Evolutionary conservation across 495 filamentous ascomycete species (phyloP).

Genomic region (Penicillium macrosclerotiorum): DNA sequence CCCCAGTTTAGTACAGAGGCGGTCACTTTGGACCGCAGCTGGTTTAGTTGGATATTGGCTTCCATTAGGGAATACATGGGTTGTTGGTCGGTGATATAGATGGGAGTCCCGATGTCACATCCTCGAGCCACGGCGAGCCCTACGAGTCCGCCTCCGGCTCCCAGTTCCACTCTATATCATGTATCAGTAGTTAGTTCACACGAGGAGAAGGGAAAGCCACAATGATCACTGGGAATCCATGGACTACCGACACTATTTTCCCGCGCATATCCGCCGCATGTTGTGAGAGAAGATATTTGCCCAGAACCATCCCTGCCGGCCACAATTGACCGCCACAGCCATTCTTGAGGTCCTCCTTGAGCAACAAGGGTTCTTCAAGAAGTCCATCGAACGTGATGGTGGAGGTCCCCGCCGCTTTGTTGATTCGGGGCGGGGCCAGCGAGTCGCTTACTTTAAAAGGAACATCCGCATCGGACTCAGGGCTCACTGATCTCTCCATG

Average conservation of each 20-base stretch:
- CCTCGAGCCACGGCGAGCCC: constrained; percentile 49
- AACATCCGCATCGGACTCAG: constrained; percentile 26
- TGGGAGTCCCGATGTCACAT: constrained; percentile 35
- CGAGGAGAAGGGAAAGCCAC: constrained; percentile 2
- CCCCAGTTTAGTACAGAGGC: constrained; percentile 76
- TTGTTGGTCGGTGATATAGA: constrained; percentile 82
- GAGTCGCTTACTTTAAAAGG: constrained; percentile 57
- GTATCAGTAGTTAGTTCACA: constrained; percentile 1
- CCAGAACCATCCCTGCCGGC: constrained; percentile 88
- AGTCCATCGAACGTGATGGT: constrained; percentile 71
- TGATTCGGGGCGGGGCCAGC: constrained; percentile 61
- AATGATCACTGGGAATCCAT: too few relatives aligned
- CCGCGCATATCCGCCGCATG: constrained; percentile 57
- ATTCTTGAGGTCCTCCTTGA: constrained; percentile 79
- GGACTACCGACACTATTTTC: constrained; percentile 68
- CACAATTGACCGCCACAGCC: constrained; percentile 92
- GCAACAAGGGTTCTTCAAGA: constrained; percentile 62
- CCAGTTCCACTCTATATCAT: constrained; percentile 74
- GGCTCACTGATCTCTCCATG: constrained; percentile 16
- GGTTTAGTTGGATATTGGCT: constrained; percentile 78
- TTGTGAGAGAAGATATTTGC: constrained; percentile 75
- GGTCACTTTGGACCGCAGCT: constrained; percentile 56
- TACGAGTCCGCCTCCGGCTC: constrained; percentile 87
- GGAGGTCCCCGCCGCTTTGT: constrained; percentile 63
- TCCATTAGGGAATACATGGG: constrained; percentile 81